phyloP scores from a whole-genome alignment of 1,139 yeast genomes.

The Wickerhamomyces sp. region DNA sequence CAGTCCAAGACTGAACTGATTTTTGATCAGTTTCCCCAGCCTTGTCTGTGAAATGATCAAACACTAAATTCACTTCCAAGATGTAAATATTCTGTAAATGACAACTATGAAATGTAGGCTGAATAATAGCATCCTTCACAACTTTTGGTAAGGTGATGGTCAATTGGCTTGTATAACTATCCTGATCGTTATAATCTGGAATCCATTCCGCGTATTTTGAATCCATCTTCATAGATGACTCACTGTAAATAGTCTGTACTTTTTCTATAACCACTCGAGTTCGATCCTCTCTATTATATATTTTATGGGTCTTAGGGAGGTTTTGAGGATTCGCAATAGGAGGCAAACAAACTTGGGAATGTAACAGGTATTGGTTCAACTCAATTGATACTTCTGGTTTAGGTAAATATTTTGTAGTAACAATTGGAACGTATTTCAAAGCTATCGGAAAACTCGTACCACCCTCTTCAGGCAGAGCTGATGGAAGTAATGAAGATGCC shows the following conservation, averaged over 20 bases:
- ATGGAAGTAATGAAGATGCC: conserved; percentile 9
- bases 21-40: not conserved
- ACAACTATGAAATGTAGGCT: conserved; percentile 18
- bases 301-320: not conserved
- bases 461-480: conserved; percentile 3
- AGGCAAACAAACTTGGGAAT: conserved; percentile 10
- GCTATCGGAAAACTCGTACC: conserved; percentile 9
- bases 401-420: conserved; percentile 2
- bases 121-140: conserved; percentile 3
- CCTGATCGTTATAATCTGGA: conserved; percentile 13
- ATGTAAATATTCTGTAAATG: conserved; percentile 16
- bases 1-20: not conserved
- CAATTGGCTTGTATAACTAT: conserved; percentile 4
- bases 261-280: conserved; percentile 5
- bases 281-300: not conserved
- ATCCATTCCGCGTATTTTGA: conserved; percentile 10
- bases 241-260: conserved; percentile 8
- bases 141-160: conserved; percentile 10
- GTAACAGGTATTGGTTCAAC: conserved; percentile 13
- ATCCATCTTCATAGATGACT: not conserved
- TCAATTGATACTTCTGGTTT: conserved; percentile 1
- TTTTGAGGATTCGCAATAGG: conserved; percentile 6
- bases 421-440: conserved; percentile 8
- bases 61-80: conserved; percentile 6
- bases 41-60: not conserved